phyloP scores from a whole-genome alignment of 2,329 filamentous ascomycete species.

The Colletotrichum godetiae region DNA sequence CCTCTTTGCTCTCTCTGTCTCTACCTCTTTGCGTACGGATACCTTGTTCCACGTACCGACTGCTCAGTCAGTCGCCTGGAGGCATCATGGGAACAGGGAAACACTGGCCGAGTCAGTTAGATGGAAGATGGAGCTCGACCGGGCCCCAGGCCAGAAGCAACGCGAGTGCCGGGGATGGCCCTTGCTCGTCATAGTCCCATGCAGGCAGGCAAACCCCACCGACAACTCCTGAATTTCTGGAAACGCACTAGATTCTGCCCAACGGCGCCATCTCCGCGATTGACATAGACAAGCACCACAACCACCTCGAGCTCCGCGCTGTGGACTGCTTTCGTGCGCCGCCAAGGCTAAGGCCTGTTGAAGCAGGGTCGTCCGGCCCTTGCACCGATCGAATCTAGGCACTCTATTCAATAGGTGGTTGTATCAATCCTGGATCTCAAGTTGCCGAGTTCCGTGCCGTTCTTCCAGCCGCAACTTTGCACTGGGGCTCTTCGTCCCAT shows the following conservation, averaged over 20 bases:
- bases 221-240: conserved; percentile 29
- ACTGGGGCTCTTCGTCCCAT: not conserved
- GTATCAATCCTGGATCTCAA: not conserved
- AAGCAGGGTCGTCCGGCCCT: conserved; percentile 13
- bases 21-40: not conserved
- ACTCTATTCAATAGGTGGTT: not conserved
- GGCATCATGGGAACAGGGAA: not conserved
- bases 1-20: not conserved
- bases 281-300: conserved; percentile 15
- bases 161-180: conserved; percentile 7
- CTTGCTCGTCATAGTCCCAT: not conserved
- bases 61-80: not conserved
- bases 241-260: not conserved
- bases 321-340: not conserved
- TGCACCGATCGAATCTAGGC: conserved; percentile 19
- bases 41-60: not conserved
- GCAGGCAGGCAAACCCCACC: not conserved
- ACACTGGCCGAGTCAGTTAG: conserved; percentile 23
- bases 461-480: conserved; percentile 5
- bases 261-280: conserved; percentile 20
- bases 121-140: conserved; percentile 14
- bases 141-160: not conserved
- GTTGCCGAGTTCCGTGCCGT: conserved; percentile 33
- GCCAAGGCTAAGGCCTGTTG: conserved; percentile 24
- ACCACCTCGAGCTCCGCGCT: too few relatives aligned